Evolutionary conservation across 768 basidiomycete genomes (phyloP).

Genomic region (Mycena polygramma): DNA sequence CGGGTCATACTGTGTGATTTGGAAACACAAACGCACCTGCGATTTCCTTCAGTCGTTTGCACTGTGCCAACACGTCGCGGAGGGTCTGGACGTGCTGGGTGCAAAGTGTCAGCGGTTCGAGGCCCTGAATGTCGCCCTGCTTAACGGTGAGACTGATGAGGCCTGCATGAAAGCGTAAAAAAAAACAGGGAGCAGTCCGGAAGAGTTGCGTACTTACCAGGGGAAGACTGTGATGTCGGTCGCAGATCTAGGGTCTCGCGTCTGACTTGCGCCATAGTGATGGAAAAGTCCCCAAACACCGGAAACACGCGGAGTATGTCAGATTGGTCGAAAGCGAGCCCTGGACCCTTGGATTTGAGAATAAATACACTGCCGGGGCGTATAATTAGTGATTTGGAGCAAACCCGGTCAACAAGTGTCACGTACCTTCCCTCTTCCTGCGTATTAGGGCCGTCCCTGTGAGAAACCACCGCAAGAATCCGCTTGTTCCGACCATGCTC

Average conservation of each 20-base stretch:
- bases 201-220: constrained; percentile 24
- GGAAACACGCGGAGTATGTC: constrained; percentile 67
- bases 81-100: constrained; percentile 64
- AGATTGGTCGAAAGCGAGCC: constrained; percentile 44
- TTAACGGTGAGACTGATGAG: constrained; percentile 65
- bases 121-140: constrained; percentile 51
- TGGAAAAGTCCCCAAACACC: constrained; percentile 65
- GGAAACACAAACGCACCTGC: constrained; percentile 53
- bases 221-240: constrained; percentile 40
- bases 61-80: constrained; percentile 63
- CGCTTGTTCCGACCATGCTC: constrained; percentile 46
- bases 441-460: constrained; percentile 55
- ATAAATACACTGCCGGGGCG: constrained; percentile 59
- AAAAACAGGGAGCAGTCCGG: not conserved
- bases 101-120: constrained; percentile 56
- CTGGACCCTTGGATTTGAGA: constrained; percentile 53
- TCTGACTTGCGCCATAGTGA: constrained; percentile 69
- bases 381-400: constrained; percentile 10
- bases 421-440: constrained; percentile 70
- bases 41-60: constrained; percentile 66
- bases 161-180: constrained; percentile 52
- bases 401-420: constrained; percentile 12
- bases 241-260: constrained; percentile 43
- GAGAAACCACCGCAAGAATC: constrained; percentile 65
- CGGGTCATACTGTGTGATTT: not conserved